phyloP scores from a whole-genome alignment of 1,284 basidiomycete genomes.

The Inonotus hispidus region DNA sequence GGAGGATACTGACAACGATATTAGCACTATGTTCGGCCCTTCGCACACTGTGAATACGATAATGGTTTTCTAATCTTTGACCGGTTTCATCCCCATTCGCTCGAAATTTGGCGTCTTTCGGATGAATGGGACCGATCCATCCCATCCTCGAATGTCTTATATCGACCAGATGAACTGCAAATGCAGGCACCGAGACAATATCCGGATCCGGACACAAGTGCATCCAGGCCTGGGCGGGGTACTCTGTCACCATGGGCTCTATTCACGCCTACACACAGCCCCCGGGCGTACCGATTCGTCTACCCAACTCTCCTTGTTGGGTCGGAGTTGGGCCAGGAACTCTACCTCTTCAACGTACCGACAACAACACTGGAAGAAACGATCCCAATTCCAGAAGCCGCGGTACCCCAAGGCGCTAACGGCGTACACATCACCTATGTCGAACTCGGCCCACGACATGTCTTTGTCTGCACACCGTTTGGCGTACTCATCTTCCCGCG shows the following conservation, averaged over 20 bases:
- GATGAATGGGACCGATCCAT: conserved; percentile 22
- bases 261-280: conserved; percentile 39
- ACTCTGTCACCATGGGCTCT: conserved; percentile 58
- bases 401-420: conserved; percentile 17
- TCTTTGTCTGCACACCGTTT: conserved; percentile 51
- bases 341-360: conserved; percentile 57
- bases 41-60: conserved; percentile 71
- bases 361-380: conserved; percentile 41
- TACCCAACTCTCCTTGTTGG: conserved; percentile 58
- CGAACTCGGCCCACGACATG: conserved; percentile 53
- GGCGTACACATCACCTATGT: conserved; percentile 51
- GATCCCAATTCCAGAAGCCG: conserved; percentile 27
- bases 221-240: conserved; percentile 27
- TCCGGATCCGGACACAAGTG: conserved; percentile 1
- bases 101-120: conserved; percentile 60
- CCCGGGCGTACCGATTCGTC: conserved; percentile 60
- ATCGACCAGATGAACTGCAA: conserved; percentile 31
- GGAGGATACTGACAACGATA: neutral
- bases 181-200: conserved; percentile 21
- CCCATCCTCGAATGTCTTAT: conserved; percentile 24
- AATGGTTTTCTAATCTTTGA: conserved; percentile 68
- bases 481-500: conserved; percentile 51
- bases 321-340: conserved; percentile 29
- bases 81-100: conserved; percentile 43
- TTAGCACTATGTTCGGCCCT: conserved; percentile 47